Conservation (phyloP, 129 eudicot genomes). For the Heracleum sosnowskyi region DNA sequence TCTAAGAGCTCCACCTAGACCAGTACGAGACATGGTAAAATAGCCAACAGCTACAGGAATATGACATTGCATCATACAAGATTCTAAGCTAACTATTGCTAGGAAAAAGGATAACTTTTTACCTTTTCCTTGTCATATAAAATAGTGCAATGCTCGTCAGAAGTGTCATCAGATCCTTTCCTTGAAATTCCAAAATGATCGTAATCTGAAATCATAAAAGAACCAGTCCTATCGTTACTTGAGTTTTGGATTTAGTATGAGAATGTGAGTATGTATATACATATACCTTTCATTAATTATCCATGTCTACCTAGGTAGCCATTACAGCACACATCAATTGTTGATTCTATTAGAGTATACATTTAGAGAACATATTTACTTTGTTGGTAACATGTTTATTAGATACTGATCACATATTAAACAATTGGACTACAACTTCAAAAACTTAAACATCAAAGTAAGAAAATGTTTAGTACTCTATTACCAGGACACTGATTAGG, state of each 20-base stretch:
- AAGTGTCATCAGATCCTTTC: conserved; percentile 86
- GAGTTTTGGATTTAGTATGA: background rate
- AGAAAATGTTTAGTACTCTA: background rate
- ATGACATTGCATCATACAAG: background rate
- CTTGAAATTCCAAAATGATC: conserved; percentile 87
- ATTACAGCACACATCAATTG: background rate
- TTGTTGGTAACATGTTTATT: background rate
- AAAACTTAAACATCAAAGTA: background rate
- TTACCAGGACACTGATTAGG: too few relatives aligned
- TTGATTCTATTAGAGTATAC: background rate
- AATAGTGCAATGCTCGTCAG: conserved; percentile 82
- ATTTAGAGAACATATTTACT: background rate
- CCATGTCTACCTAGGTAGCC: background rate
- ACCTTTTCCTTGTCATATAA: conserved; percentile 96
- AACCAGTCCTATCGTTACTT: conserved; percentile 4
- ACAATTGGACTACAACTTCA: background rate
- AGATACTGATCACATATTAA: background rate
- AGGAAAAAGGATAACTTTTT: background rate
- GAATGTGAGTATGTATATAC: background rate
- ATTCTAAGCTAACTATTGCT: conserved; percentile 1
- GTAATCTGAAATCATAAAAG: conserved; percentile 38
- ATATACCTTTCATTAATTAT: background rate
- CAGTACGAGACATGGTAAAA: background rate
- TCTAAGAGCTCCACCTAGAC: conserved; percentile 82
- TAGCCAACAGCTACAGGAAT: background rate